These are phyloP conservation scores for Tricholomella constricta DNA, from an alignment of 768 basidiomycete species.

Conservation along the genomic window DNA sequence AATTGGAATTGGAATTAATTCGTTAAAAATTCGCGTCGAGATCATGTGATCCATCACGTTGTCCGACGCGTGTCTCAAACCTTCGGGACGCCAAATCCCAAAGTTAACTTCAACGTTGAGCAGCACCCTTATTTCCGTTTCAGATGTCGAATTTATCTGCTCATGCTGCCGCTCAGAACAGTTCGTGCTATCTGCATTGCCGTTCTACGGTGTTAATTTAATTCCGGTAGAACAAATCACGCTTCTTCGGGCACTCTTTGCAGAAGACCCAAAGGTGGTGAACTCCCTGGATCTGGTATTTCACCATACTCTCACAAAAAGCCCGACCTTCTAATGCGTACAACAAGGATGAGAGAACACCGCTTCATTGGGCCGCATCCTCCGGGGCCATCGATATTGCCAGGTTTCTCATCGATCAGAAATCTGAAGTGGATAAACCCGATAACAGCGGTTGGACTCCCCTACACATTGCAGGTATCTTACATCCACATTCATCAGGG, in stretches of 20 bases:
- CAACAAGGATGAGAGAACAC: slow-evolving; percentile 71
- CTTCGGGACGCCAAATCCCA: neutral
- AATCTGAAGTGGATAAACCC: slow-evolving; percentile 64
- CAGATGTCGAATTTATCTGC: slow-evolving; percentile 40
- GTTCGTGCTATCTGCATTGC: slow-evolving; percentile 33
- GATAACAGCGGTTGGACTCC: slow-evolving; percentile 78
- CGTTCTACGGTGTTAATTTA: neutral
- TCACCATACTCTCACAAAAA: neutral
- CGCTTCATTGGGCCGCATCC: slow-evolving; percentile 86
- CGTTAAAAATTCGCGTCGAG: neutral
- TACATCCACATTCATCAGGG: slow-evolving; percentile 1
- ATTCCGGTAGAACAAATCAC: slow-evolving; percentile 60
- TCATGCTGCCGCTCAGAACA: slow-evolving; percentile 71
- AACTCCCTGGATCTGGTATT: slow-evolving; percentile 66
- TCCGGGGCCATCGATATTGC: slow-evolving; percentile 69
- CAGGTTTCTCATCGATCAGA: slow-evolving; percentile 68
- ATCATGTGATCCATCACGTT: slow-evolving; percentile 12
- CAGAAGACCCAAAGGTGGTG: slow-evolving; percentile 61
- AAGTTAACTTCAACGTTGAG: neutral
- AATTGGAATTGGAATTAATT: no score
- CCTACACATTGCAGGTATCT: slow-evolving; percentile 73
- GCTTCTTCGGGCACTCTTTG: slow-evolving; percentile 64
- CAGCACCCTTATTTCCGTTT: neutral
- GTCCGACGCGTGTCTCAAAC: slow-evolving; percentile 3
- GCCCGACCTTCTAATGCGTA: neutral